Percentiles rank a stretch among this genome's conserved stretches.
phyloP scores from a whole-genome alignment of 2,329 filamentous ascomycete species.

The Aspergillus vadensis region DNA sequence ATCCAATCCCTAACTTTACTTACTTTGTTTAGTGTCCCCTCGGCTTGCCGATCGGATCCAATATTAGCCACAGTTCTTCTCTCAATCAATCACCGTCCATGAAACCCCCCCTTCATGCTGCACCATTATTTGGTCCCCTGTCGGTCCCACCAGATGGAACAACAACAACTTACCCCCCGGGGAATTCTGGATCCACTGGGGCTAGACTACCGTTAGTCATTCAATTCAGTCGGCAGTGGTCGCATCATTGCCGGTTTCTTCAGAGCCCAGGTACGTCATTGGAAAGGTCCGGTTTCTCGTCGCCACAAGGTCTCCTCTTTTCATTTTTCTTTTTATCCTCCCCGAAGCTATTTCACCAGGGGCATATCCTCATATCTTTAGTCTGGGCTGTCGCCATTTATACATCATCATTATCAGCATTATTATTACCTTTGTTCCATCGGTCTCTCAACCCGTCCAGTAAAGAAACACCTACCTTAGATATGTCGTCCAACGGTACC shows the following conservation, averaged over 20 bases:
- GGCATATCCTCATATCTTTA: not conserved
- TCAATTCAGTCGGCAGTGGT: not conserved
- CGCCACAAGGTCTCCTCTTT: not conserved
- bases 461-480: not conserved
- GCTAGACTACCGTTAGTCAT: not conserved
- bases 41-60: constrained; percentile 7
- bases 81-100: not conserved
- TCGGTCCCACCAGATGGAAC: not conserved
- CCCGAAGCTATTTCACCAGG: constrained; percentile 1
- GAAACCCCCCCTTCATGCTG: not conserved
- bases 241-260: not conserved
- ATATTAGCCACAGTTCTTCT: not conserved
- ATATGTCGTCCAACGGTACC: constrained; percentile 15
- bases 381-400: not conserved
- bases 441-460: not conserved
- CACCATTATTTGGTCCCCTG: not conserved
- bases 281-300: constrained; percentile 1
- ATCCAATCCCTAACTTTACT: no score
- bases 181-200: not conserved
- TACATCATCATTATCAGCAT: not conserved
- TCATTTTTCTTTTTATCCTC: not conserved
- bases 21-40: not conserved
- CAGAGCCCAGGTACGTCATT: not conserved
- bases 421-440: not conserved
- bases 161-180: constrained; percentile 3